Base-by-base conservation (phyloP, 768 basidiomycete species). In the Hypholoma fasciculare region DNA sequence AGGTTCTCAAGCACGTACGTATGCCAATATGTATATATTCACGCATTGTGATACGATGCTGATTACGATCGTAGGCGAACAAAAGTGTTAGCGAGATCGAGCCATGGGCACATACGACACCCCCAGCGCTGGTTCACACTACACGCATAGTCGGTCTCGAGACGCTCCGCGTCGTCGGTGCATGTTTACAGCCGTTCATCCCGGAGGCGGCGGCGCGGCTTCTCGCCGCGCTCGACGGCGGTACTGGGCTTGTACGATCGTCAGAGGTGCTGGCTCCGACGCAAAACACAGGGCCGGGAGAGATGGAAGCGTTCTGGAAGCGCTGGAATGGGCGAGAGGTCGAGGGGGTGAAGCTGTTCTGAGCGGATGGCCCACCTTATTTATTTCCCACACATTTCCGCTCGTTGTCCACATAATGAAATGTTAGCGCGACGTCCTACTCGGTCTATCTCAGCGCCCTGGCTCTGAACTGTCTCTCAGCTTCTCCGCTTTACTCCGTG, bases 11-110 rank as follows among this genome's bases (percentile, higher is more conserved):
- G 62, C 68, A 80, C 42, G 84, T 87, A 56, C 50, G 82, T 76
- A 64, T 40, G 43, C 47, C 12, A 39, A 52, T 38, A 30, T 19
- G 9, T 49, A 23, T 26, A 43, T 43, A 17, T 44, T 42, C 26
- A 44, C n/a, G 3, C n/a, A n/a, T n/a, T n/a, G n/a, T n/a, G n/a
- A n/a, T 14, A 36, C 17, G 17, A 52, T 11, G 7, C 40, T 23
- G 7, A 8, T 14, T 17, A 26, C 16, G 26, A 27, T n/a, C 7
- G 17, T 65, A 94, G 90, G 88, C 88, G 2, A 96, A 96, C 66
- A 74, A 76, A 46, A 73, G 81, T 38, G 70, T 49, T 20, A 53
- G 52, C 23, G 52, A 53, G 27, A 53, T 53, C n/a, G 20, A 42
- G 26, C 40, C 40, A 1, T 54, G 44, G 53, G 7, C 44, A n/a